Conservation (phyloP, 2,329 filamentous ascomycete species). For the Penicillium sp. region DNA sequence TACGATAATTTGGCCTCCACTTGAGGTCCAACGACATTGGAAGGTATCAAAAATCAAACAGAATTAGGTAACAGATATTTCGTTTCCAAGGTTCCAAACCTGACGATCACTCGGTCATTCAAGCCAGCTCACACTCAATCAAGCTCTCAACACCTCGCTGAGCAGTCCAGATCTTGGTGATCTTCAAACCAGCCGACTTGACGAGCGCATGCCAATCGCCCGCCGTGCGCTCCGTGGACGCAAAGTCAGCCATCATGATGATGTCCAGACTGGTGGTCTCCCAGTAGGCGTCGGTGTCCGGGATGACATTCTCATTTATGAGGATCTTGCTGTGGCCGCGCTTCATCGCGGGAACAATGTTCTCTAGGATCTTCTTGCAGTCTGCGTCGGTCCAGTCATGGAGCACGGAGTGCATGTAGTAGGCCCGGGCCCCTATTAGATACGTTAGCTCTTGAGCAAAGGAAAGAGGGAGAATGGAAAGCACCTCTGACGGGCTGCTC, state of each 20-base stretch:
- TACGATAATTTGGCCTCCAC: no score
- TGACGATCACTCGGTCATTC: neutral
- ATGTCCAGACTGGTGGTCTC: conserved; percentile 40
- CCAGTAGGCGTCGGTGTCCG: conserved; percentile 35
- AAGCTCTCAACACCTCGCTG: conserved; percentile 23
- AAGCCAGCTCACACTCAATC: conserved; percentile 25
- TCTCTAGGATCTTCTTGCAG: conserved; percentile 28
- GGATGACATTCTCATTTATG: conserved; percentile 46
- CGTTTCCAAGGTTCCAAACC: no score
- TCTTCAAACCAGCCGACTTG: conserved; percentile 35
- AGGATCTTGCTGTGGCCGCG: conserved; percentile 44
- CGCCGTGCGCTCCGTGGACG: conserved; percentile 41
- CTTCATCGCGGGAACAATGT: conserved; percentile 32
- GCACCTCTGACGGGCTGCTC: conserved; percentile 48
- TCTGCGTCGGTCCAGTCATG: conserved; percentile 34
- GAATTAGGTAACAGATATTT: no score
- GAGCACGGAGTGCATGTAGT: conserved; percentile 35
- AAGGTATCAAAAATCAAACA: neutral
- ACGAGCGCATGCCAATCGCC: conserved; percentile 38
- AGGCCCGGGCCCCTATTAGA: conserved; percentile 31
- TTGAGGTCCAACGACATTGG: neutral
- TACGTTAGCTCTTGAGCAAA: neutral
- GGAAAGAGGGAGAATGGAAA: neutral
- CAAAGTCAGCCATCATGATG: conserved; percentile 44
- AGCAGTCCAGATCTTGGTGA: conserved; percentile 35